Percentiles rank a stretch among this genome's conserved stretches.
These are phyloP conservation scores for Colletotrichum sp. DNA, from an alignment of 2,329 filamentous ascomycete genomes.

Conservation along the genomic window DNA sequence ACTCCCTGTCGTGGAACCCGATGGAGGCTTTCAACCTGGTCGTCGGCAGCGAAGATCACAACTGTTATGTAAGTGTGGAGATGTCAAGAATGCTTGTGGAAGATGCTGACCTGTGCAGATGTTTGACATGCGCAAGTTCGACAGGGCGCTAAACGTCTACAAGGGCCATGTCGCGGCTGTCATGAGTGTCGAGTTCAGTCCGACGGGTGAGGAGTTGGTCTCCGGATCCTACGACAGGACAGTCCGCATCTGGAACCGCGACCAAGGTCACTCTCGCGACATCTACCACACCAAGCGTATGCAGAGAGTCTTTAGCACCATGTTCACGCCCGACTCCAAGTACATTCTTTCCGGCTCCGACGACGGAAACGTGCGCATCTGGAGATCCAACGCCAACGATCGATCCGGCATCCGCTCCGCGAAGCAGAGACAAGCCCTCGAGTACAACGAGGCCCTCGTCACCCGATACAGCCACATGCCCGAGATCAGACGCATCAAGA, in stretches of 20 bases:
- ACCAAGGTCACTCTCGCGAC: conserved; percentile 84
- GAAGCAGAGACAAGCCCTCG: conserved; percentile 83
- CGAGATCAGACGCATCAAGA: conserved; percentile 87
- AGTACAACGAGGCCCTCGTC: conserved; percentile 88
- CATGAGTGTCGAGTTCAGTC: conserved; percentile 95
- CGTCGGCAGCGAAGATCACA: conserved; percentile 93
- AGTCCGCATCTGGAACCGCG: conserved; percentile 82
- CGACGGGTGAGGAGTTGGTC: conserved; percentile 92
- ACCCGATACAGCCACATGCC: conserved; percentile 94
- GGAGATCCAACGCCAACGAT: conserved; percentile 85
- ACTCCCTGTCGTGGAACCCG: conserved; percentile 90
- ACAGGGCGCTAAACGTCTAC: conserved; percentile 85
- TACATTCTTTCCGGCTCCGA: conserved; percentile 92
- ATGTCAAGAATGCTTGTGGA: background rate
- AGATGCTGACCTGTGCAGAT: conserved; percentile 38
- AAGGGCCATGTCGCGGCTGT: conserved; percentile 90
- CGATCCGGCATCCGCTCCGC: conserved; percentile 86
- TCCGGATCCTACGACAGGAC: conserved; percentile 87
- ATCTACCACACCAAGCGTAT: conserved; percentile 98
- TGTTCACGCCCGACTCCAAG: conserved; percentile 87
- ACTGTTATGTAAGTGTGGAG: conserved; percentile 55
- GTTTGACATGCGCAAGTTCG: conserved; percentile 93
- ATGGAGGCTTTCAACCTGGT: conserved; percentile 98
- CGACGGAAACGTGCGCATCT: conserved; percentile 87
- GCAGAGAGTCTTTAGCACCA: conserved; percentile 88